Conservation (phyloP, 169 alveolate genomes). For the Eimeria mitis region DNA sequence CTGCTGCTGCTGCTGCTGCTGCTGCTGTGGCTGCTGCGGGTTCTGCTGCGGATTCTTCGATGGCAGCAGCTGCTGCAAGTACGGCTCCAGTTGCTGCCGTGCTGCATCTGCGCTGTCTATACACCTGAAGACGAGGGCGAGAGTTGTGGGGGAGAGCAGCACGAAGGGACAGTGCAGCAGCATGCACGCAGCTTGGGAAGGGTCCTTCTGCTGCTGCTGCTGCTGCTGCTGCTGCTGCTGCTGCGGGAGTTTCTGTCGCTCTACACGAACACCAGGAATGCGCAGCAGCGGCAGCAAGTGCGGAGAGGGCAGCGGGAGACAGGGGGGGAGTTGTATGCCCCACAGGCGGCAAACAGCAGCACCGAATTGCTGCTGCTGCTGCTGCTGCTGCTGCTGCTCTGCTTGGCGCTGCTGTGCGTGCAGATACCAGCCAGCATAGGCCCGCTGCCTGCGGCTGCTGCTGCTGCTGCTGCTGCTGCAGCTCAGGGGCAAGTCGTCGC, state of each 20-base stretch:
- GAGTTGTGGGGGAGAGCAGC: conserved; percentile 60
- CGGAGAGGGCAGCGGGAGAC: neutral
- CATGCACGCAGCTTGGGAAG: conserved; percentile 48
- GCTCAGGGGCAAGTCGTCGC: neutral
- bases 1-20: neutral
- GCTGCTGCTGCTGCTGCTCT: conserved; percentile 9
- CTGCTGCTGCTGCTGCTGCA: conserved; percentile 14
- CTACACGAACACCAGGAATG: conserved; percentile 44
- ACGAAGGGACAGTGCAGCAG: conserved; percentile 54
- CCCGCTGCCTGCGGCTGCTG: conserved; percentile 1
- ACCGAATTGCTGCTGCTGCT: conserved; percentile 57
- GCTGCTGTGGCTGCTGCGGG: neutral
- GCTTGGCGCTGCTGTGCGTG: conserved; percentile 10
- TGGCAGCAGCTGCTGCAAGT: conserved; percentile 35
- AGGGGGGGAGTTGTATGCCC: conserved; percentile 33
- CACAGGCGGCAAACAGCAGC: conserved; percentile 55
- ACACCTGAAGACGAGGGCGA: conserved; percentile 5
- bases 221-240: conserved; percentile 25
- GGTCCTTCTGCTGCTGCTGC: conserved; percentile 36
- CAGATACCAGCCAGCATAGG: neutral
- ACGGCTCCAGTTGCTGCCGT: conserved; percentile 61
- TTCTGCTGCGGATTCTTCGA: neutral
- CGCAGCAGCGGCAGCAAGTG: conserved; percentile 54
- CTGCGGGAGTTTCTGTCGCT: conserved; percentile 59
- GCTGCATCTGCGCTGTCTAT: conserved; percentile 51